Conservation (phyloP, 1,139 yeast species). For the Kurtzmaniella natalensis region DNA sequence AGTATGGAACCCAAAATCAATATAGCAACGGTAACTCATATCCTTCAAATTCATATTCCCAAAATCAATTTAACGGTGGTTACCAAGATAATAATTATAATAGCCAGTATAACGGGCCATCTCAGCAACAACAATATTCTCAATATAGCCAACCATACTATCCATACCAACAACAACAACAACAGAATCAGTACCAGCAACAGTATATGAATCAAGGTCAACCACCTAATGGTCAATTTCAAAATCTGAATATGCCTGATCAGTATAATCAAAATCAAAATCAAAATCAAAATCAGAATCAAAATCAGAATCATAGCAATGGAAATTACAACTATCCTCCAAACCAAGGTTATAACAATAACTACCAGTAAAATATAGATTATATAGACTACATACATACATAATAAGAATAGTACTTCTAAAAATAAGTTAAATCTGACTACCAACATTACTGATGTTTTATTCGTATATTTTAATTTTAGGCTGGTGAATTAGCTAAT, state of each 20-base stretch:
- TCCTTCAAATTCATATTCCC: constrained; percentile 2
- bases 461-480: background rate
- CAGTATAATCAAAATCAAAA: no score
- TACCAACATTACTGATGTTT: no score
- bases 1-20: constrained; percentile 9
- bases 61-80: constrained; percentile 9
- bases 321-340: constrained; percentile 4
- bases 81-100: constrained; percentile 13
- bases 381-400: background rate
- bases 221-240: no score
- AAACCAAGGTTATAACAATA: constrained; percentile 1
- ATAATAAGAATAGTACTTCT: background rate
- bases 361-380: background rate
- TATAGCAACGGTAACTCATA: constrained; percentile 7
- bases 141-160: constrained; percentile 7
- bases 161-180: constrained; percentile 13
- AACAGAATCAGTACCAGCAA: constrained; percentile 11
- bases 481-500: constrained; percentile 2
- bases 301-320: constrained; percentile 11
- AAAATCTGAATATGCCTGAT: no score
- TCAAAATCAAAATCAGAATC: constrained; percentile 13
- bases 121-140: constrained; percentile 3
- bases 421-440: no score
- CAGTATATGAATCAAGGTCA: constrained; percentile 11
- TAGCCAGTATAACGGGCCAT: constrained; percentile 5